A percentile compares a stretch with the other conserved stretches of the same genome.
phyloP scores from a whole-genome alignment of 495 filamentous ascomycete species.

The Cenococcum geophilum region DNA sequence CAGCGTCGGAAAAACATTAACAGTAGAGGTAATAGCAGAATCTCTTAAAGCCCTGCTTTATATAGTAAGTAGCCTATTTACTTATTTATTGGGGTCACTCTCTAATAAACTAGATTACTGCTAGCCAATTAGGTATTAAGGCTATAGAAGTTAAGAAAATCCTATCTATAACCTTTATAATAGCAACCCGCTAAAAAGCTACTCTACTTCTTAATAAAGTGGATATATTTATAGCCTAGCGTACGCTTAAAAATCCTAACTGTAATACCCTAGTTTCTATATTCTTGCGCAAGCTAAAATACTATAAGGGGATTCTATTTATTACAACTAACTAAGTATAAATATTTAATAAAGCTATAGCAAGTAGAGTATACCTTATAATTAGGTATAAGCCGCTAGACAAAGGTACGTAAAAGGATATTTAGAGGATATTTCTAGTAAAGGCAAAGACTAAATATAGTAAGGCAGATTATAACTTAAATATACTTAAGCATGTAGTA shows the following conservation, averaged over 20 bases:
- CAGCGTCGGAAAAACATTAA: no score
- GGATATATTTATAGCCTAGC: neutral
- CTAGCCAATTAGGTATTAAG: neutral
- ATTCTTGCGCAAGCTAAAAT: conserved; percentile 1
- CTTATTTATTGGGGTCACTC: no score
- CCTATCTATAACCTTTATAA: neutral
- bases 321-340: neutral
- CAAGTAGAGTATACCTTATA: conserved; percentile 1
- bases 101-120: neutral
- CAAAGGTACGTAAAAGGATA: neutral
- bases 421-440: neutral
- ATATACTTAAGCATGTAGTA: neutral
- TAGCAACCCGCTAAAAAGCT: neutral
- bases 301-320: conserved; percentile 1
- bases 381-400: neutral
- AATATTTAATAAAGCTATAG: neutral
- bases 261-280: neutral
- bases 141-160: neutral
- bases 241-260: neutral
- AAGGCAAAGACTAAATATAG: neutral
- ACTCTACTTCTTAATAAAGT: no score
- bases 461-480: neutral
- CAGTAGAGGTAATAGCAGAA: neutral
- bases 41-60: neutral
- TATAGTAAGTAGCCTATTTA: neutral